These are phyloP conservation scores for Candida pseudofarinosa DNA, from an alignment of 805 yeast species.

Conservation along the genomic window DNA sequence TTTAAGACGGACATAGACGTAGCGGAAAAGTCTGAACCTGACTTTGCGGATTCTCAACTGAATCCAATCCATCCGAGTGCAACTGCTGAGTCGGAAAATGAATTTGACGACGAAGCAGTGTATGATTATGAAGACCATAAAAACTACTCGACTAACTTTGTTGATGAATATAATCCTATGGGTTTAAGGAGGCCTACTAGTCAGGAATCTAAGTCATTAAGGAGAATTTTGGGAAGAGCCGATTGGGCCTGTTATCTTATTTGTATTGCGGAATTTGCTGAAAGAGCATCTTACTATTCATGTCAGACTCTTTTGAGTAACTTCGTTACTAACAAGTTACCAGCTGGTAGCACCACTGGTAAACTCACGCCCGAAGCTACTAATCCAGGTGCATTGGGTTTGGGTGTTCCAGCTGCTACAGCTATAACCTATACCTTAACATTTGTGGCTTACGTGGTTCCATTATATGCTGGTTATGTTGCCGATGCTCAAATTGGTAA, in stretches of 20 bases:
- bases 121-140: constrained; percentile 20
- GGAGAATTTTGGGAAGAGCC: constrained; percentile 44
- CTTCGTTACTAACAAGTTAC: constrained; percentile 49
- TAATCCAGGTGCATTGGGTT: constrained; percentile 48
- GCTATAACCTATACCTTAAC: constrained; percentile 45
- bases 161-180: constrained; percentile 32
- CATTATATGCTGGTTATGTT: constrained; percentile 48
- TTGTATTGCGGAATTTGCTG: constrained; percentile 49
- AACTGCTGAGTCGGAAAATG: background rate
- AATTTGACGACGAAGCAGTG: background rate
- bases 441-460: constrained; percentile 48
- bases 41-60: background rate
- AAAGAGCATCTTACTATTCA: constrained; percentile 54
- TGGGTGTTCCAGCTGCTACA: constrained; percentile 43
- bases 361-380: constrained; percentile 30
- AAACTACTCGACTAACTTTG: constrained; percentile 19
- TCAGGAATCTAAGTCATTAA: constrained; percentile 21
- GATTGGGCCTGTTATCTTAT: constrained; percentile 49
- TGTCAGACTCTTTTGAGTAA: constrained; percentile 42
- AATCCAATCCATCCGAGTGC: background rate
- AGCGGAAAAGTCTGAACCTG: background rate
- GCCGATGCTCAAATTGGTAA: constrained; percentile 49
- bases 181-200: constrained; percentile 33
- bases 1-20: background rate
- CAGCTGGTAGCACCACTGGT: constrained; percentile 45